These are phyloP conservation scores for Thielaviopsis populi DNA, from an alignment of 2,329 filamentous ascomycete genomes.

Conservation along the genomic window DNA sequence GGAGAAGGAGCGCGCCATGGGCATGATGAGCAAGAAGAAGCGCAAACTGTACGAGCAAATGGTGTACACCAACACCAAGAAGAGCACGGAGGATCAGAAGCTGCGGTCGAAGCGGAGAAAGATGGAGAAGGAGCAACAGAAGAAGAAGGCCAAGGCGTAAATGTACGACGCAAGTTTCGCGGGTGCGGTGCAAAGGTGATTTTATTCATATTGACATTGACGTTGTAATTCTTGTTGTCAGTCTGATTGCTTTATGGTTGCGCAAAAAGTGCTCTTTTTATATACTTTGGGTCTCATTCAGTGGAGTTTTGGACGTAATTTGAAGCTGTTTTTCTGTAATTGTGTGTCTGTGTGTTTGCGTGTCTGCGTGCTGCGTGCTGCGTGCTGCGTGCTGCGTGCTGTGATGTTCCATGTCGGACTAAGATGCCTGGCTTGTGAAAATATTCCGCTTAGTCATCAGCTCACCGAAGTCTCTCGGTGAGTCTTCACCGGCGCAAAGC, in stretches of 20 bases:
- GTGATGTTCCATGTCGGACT: neutral
- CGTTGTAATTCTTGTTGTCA: conserved; percentile 11
- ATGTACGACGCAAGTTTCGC: neutral
- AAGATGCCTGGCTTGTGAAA: neutral
- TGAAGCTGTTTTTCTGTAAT: neutral
- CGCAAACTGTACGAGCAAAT: conserved; percentile 96
- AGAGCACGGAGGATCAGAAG: conserved; percentile 77
- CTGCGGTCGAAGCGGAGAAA: conserved; percentile 80
- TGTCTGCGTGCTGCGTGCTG: neutral
- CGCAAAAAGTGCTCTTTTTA: conserved; percentile 17
- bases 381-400: neutral
- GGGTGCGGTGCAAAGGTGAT: conserved; percentile 7
- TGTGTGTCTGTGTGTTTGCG: neutral
- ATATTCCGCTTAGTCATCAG: conserved; percentile 9
- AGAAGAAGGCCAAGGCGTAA: conserved; percentile 24
- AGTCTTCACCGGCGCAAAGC: conserved; percentile 13
- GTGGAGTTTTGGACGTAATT: conserved; percentile 12
- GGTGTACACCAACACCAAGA: conserved; percentile 87
- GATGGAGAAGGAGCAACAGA: conserved; percentile 52
- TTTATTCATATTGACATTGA: conserved; percentile 10
- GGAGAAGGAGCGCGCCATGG: conserved; percentile 82
- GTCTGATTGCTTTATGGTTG: conserved; percentile 9
- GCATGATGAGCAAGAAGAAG: conserved; percentile 98
- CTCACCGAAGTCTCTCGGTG: conserved; percentile 6
- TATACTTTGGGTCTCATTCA: conserved; percentile 16